Conservation (phyloP, 2,329 filamentous ascomycete genomes). For the Botrytis porri region DNA sequence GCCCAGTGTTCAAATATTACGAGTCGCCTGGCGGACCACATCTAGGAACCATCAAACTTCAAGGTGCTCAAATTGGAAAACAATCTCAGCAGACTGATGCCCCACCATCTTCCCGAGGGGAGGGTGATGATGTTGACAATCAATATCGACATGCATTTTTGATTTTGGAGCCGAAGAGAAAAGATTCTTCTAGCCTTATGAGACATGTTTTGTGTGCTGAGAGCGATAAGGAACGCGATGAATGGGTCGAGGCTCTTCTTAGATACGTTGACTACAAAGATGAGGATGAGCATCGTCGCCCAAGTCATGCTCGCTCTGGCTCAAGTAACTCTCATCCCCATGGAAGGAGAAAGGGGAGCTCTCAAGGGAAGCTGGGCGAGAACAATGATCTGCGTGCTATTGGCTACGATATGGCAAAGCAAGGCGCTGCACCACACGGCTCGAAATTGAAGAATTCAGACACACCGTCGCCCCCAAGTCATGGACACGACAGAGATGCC, state of each 20-base stretch:
- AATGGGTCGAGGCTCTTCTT: constrained; percentile 87
- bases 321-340: constrained; percentile 41
- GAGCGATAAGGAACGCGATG: constrained; percentile 86
- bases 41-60: constrained; percentile 88
- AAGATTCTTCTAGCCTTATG: constrained; percentile 82
- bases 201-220: constrained; percentile 95
- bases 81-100: constrained; percentile 63
- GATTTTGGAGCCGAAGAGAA: constrained; percentile 92
- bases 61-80: constrained; percentile 89
- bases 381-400: constrained; percentile 41
- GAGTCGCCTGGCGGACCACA: constrained; percentile 88
- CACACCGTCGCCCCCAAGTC: constrained; percentile 36
- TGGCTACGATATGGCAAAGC: constrained; percentile 41
- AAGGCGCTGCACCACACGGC: constrained; percentile 37
- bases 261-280: constrained; percentile 81
- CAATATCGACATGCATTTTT: constrained; percentile 97
- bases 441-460: constrained; percentile 35
- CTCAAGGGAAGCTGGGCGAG: constrained; percentile 39
- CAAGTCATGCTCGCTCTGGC: constrained; percentile 42
- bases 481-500: constrained; percentile 35
- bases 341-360: constrained; percentile 46
- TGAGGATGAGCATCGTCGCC: constrained; percentile 54
- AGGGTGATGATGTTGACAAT: constrained; percentile 77
- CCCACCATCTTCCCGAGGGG: constrained; percentile 56
- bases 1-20: constrained; percentile 78